Percentiles rank a stretch among this genome's conserved stretches.
Evolutionary conservation across 2,329 filamentous ascomycete species (phyloP).

Genomic region (Fusarium agapanthi): DNA sequence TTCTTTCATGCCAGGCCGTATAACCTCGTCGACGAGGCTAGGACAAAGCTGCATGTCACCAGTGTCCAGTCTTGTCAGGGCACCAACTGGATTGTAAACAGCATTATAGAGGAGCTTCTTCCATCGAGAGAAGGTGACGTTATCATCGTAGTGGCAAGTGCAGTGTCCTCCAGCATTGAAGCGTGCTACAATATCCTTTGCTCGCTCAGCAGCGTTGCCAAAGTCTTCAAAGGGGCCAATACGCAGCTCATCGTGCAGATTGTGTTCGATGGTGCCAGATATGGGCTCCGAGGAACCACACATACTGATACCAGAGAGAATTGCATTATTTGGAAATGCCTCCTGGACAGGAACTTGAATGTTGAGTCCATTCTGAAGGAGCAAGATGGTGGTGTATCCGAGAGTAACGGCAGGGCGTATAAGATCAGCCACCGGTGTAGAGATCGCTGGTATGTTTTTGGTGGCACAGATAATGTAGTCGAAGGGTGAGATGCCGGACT

Average conservation of each 20-base stretch:
- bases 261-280: slow-evolving; percentile 35
- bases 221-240: slow-evolving; percentile 34
- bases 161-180: slow-evolving; percentile 33
- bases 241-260: slow-evolving; percentile 32
- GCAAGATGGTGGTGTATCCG: slow-evolving; percentile 30
- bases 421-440: slow-evolving; percentile 27
- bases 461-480: slow-evolving; percentile 40
- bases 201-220: slow-evolving; percentile 24
- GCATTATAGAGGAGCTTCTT: slow-evolving; percentile 40
- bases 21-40: slow-evolving; percentile 32
- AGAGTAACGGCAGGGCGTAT: slow-evolving; percentile 34
- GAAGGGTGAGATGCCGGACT: slow-evolving; percentile 24
- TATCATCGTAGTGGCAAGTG: slow-evolving; percentile 29
- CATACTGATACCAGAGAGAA: slow-evolving; percentile 39
- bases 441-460: slow-evolving; percentile 38
- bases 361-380: slow-evolving; percentile 41
- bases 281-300: slow-evolving; percentile 39
- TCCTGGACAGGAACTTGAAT: slow-evolving; percentile 33
- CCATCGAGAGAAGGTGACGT: slow-evolving; percentile 39
- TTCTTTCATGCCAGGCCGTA: slow-evolving; percentile 39
- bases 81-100: slow-evolving; percentile 36
- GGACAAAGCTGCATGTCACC: slow-evolving; percentile 40
- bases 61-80: slow-evolving; percentile 32
- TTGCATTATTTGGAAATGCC: slow-evolving; percentile 30
- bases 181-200: slow-evolving; percentile 34